Percentiles rank a stretch among this genome's conserved stretches.
Conservation (phyloP, 75 land plant species). For the Larix kaempferi region DNA sequence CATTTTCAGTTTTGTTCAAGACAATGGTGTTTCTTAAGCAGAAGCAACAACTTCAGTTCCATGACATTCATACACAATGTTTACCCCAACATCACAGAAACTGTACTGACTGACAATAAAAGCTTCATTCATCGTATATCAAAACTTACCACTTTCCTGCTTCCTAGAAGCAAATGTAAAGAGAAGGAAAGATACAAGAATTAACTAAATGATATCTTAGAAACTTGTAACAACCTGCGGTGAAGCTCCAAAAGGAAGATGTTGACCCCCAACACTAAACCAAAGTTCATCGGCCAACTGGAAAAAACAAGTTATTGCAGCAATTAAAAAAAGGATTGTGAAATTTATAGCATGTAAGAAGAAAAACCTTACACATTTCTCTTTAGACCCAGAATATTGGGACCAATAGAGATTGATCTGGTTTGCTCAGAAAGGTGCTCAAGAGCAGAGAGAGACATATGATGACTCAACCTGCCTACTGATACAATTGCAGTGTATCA, state of each 20-base stretch:
- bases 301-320: not conserved
- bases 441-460: not conserved
- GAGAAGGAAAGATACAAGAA: not conserved
- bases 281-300: slow-evolving; percentile 86
- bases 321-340: not conserved
- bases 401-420: not conserved
- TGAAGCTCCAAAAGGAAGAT: slow-evolving; percentile 90
- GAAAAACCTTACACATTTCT: no score
- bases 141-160: not conserved
- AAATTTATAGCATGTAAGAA: no score
- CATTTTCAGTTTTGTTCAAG: no score
- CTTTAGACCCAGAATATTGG: not conserved
- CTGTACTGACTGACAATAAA: not conserved
- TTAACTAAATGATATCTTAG: not conserved
- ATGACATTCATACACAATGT: no score
- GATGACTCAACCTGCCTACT: not conserved
- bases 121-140: not conserved
- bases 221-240: slow-evolving; percentile 65
- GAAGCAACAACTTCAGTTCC: no score
- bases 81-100: no score
- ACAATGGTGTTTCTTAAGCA: no score
- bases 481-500: not conserved
- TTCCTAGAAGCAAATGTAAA: not conserved
- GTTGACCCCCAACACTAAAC: slow-evolving; percentile 86
- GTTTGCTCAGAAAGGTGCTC: not conserved